Conservation (phyloP, 176 grass and related monocot genomes). For the Dendrocalamus sinicus region DNA sequence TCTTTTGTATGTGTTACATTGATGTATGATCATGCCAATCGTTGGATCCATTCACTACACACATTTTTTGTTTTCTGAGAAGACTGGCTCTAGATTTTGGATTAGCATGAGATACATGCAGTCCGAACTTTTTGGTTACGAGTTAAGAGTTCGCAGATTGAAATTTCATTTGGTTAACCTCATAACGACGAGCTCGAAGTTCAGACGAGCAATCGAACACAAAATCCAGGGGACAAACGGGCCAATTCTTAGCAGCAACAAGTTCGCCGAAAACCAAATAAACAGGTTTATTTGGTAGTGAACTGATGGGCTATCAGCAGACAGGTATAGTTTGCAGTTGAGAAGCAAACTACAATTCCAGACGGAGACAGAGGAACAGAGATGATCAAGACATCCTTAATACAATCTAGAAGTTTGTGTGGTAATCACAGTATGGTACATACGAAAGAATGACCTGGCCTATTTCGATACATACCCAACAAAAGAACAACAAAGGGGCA, state of each 20-base stretch:
- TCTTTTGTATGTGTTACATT: background rate
- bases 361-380: background rate
- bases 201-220: background rate
- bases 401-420: constrained; percentile 33
- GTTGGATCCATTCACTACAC: background rate
- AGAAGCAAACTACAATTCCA: background rate
- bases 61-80: background rate
- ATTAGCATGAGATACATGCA: background rate
- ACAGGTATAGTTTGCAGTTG: background rate
- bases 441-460: constrained; percentile 30
- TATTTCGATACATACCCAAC: constrained; percentile 7
- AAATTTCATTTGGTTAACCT: background rate
- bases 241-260: background rate
- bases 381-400: constrained; percentile 11
- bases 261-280: background rate
- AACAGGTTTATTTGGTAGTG: background rate
- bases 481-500: background rate
- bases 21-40: background rate
- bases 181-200: background rate
- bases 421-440: constrained; percentile 52
- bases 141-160: background rate
- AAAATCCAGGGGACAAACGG: background rate
- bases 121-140: too few relatives aligned
- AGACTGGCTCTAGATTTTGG: background rate
- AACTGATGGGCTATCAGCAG: background rate